These are phyloP conservation scores for Ogataea methylovora DNA, from an alignment of 805 yeast genomes.

Conservation along the genomic window DNA sequence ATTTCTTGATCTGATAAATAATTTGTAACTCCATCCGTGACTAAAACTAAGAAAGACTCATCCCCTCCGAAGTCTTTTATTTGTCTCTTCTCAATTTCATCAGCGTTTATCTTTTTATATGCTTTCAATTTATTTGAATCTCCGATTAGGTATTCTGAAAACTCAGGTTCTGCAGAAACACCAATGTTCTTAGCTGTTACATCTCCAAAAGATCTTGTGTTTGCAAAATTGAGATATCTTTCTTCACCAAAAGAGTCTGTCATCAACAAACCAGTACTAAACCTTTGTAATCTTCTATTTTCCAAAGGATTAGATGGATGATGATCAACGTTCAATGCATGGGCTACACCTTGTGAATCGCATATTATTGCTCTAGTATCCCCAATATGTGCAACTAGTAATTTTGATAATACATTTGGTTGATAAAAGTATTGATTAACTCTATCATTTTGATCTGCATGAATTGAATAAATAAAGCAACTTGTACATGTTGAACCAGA, in stretches of 20 bases:
- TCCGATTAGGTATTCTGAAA: constrained; percentile 63
- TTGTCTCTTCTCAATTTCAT: constrained; percentile 10
- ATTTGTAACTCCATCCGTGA: constrained; percentile 85
- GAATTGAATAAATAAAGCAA: constrained; percentile 22
- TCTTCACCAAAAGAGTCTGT: constrained; percentile 93
- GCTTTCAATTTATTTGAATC: constrained; percentile 35
- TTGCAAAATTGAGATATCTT: constrained; percentile 71
- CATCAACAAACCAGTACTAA: constrained; percentile 55
- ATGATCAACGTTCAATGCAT: constrained; percentile 69
- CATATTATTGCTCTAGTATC: constrained; percentile 86
- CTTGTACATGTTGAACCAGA: constrained; percentile 31
- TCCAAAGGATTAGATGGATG: constrained; percentile 85
- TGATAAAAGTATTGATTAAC: constrained; percentile 47
- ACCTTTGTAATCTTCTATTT: constrained; percentile 59
- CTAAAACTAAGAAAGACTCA: constrained; percentile 76
- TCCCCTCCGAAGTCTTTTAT: constrained; percentile 60
- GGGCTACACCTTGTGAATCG: constrained; percentile 74
- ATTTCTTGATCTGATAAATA: constrained; percentile 83
- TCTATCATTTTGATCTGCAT: constrained; percentile 18
- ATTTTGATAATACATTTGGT: constrained; percentile 54
- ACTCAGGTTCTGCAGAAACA: constrained; percentile 87
- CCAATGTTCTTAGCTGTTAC: constrained; percentile 73
- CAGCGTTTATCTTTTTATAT: constrained; percentile 17
- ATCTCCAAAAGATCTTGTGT: constrained; percentile 94
- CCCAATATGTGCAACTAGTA: constrained; percentile 85